A percentile compares a stretch with the other conserved stretches of the same genome.
phyloP scores from a whole-genome alignment of 2,329 filamentous ascomycete species.

The Epichloe coenophiala region DNA sequence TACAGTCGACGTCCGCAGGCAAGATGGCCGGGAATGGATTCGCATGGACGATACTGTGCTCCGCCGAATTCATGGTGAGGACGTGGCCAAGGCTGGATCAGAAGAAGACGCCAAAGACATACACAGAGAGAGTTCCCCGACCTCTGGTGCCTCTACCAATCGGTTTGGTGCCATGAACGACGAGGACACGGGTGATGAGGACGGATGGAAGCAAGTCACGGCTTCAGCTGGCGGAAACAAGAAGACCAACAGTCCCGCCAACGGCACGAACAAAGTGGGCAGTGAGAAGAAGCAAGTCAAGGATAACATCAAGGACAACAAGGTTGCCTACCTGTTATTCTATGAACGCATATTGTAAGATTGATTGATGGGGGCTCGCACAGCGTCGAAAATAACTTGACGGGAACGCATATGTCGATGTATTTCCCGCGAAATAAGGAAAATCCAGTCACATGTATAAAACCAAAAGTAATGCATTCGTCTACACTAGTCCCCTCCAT shows the following conservation, averaged over 20 bases:
- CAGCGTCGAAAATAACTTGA: not conserved
- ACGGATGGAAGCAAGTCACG: conserved; percentile 73
- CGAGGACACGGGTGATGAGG: conserved; percentile 52
- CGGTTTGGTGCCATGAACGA: conserved; percentile 61
- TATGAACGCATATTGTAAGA: conserved; percentile 65
- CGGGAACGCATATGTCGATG: not conserved
- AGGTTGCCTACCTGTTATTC: conserved; percentile 92
- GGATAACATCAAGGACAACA: conserved; percentile 73
- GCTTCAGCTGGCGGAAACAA: conserved; percentile 51
- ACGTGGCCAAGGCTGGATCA: conserved; percentile 73
- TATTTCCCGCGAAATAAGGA: not conserved
- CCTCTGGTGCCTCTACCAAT: conserved; percentile 41
- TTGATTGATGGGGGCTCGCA: not conserved
- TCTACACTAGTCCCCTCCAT: too few species aligned
- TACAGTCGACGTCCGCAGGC: conserved; percentile 88
- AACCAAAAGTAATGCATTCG: not conserved
- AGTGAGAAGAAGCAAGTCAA: conserved; percentile 44
- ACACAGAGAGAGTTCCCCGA: conserved; percentile 12
- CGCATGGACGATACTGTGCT: conserved; percentile 90
- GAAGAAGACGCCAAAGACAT: conserved; percentile 60
- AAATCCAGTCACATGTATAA: not conserved
- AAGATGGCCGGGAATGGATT: conserved; percentile 93
- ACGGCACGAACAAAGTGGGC: conserved; percentile 45
- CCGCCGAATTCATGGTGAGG: conserved; percentile 69
- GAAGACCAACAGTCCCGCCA: conserved; percentile 53